Percentiles rank a stretch among this genome's conserved stretches.
phyloP scores from a whole-genome alignment of 2,329 filamentous ascomycete species.

The Amesomyces nigricolor region DNA sequence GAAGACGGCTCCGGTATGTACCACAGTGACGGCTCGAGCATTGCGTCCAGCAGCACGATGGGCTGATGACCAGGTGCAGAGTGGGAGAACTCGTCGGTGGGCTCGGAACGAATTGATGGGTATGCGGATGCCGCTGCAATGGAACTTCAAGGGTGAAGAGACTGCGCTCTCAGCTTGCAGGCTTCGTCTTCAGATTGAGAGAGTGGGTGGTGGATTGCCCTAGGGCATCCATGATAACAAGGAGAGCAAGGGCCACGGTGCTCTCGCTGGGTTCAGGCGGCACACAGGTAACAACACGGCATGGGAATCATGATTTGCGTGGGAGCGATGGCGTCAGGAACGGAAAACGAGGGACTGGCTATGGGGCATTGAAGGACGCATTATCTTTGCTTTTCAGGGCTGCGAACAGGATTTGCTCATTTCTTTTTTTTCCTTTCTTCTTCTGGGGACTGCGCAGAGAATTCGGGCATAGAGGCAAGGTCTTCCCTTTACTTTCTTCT shows the following conservation, averaged over 20 bases:
- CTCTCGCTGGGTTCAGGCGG: not conserved
- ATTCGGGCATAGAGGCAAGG: conserved; percentile 1
- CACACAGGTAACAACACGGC: not conserved
- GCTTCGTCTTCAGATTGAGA: not conserved
- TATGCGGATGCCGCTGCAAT: conserved; percentile 40
- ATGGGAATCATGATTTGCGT: not conserved
- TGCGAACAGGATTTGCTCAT: not conserved
- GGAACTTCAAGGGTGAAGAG: conserved; percentile 15
- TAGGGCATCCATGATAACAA: not conserved
- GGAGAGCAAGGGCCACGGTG: not conserved
- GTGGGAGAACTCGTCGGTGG: conserved; percentile 51
- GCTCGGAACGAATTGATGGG: conserved; percentile 51
- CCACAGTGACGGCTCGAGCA: conserved; percentile 35
- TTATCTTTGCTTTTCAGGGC: not conserved
- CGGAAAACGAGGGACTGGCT: not conserved
- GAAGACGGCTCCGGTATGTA: conserved; percentile 56
- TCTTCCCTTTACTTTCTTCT: not conserved
- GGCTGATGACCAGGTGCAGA: conserved; percentile 40
- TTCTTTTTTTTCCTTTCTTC: not conserved
- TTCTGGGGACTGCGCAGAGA: not conserved
- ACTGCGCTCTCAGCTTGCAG: not conserved
- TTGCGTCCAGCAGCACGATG: conserved; percentile 28
- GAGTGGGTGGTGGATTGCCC: not conserved
- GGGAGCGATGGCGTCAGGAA: not conserved
- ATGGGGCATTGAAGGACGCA: not conserved